Evolutionary conservation across 2,329 filamentous ascomycete species (phyloP), one percentile per base, ranked within the genome.

Genomic region (Diaporthe citrichinensis): DNA sequence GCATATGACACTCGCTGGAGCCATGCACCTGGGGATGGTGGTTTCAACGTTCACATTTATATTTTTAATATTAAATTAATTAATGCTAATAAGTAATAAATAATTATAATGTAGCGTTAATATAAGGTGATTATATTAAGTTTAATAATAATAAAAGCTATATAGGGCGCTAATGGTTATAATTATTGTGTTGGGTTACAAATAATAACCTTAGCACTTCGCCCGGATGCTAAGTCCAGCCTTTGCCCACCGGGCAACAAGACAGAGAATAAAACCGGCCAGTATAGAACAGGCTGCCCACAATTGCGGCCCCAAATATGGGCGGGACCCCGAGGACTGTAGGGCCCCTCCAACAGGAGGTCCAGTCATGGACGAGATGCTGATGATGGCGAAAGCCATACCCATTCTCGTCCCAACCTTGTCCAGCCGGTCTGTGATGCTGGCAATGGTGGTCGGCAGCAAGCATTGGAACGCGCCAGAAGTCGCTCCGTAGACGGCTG

Each of bases 321-420:
- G 77, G 1, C 80, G 79, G 12, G 78, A 79, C 1, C 75, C 79
- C 4, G 79, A 78, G 0, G 74, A 78, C 74, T 81, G 81, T 1
- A 84, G 78, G 1, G 82, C 82, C 0, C 83, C 83, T 10, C 83
- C 83, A 23, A 83, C 79, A 0, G 83, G 82, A 17, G 82, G 82
- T 0, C 83, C 83, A 0, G 82, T 83, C 41, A 84, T 78, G 4
- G 81, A 78, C 5, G 82, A 79, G 36, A 84, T 77, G 0, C 80
- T 80, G 55, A 78, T 78, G 31, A 84, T 77, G 44, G 77, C 78
- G 39, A 84, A 84, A 0, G 79, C 80, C 82, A 84, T 84, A 6
- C 83, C 83, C 25, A 84, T 78, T 31, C 82, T 74, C 20, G 82
- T 82, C 10, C 82, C 83, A 41, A 82, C 78, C 25, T 78, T 83